Base-by-base conservation (phyloP, 768 basidiomycete species). In the Mycena sanguinolenta region DNA sequence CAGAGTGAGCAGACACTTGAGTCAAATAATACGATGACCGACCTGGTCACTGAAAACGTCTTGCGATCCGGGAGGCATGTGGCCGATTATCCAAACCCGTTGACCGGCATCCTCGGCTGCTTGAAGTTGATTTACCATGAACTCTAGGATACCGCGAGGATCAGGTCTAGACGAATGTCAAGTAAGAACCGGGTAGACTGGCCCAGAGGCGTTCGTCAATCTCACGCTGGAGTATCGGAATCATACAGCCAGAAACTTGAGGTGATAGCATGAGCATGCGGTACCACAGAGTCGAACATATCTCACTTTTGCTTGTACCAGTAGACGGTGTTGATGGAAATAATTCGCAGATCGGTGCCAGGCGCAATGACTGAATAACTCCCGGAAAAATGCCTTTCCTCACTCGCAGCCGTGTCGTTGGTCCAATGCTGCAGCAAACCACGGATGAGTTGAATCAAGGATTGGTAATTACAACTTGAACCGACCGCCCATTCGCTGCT, bases 161-260 rank as follows among this genome's bases (percentile, higher is more conserved):
- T 92, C 91, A 6, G 86, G 82, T 53, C 84, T 84, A 39, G 2
- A 58, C 39, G 19, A 10, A 23, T n/a, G 19, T 17, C 25, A 62
- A 10, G 32, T 34, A 34, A 34, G 52, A n/a, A n/a, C 2, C 7
- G 17, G 5, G 32, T 13, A 38, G 49, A 27, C 21, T 25, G 55
- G 61, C 21, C 28, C 60, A 55, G 59, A 34, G 44, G 42, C 12
- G n/a, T n/a, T 30, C 13, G 55, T 27, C 23, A 34, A 57, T 76
- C 85, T 68, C 73, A 88, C 87, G 84, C 82, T 14, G 79, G 78
- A 5, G 71, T 75, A 62, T 90, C 84, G 30, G 82, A 85, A 72
- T 90, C 89, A 72, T 88, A 91, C 1, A 91, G 80, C 86, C 88
- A 91, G 74, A 89, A 88, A 77, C 89, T 89, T 34, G 13, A 38